Percentiles rank a stretch among this genome's conserved stretches.
Evolutionary conservation across 805 yeast species (phyloP).

Genomic region (Suhomyces sp.): DNA sequence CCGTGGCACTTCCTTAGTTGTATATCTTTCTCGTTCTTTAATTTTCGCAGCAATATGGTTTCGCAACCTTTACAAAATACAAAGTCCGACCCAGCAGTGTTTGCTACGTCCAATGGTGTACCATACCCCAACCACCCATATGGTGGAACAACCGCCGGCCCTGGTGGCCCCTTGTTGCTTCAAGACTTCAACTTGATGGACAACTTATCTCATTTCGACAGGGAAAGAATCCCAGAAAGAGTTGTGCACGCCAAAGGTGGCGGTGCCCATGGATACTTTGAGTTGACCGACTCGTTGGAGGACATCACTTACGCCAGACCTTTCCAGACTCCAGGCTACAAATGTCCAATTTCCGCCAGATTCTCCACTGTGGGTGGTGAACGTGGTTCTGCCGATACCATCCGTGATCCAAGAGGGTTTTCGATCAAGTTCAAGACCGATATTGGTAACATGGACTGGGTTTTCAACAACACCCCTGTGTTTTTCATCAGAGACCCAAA

Average conservation of each 20-base stretch:
- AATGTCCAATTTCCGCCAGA: slow-evolving; percentile 68
- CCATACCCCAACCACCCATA: slow-evolving; percentile 55
- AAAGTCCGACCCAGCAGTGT: slow-evolving; percentile 22
- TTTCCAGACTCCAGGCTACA: slow-evolving; percentile 73
- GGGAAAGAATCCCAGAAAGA: slow-evolving; percentile 89
- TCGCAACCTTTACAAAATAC: slow-evolving; percentile 3
- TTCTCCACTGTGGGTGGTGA: slow-evolving; percentile 90
- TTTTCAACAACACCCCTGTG: slow-evolving; percentile 81
- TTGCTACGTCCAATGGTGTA: slow-evolving; percentile 54
- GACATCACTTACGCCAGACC: slow-evolving; percentile 78
- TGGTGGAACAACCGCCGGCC: slow-evolving; percentile 71
- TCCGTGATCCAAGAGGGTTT: slow-evolving; percentile 86
- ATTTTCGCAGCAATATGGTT: slow-evolving; percentile 1
- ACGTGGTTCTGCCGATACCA: slow-evolving; percentile 75
- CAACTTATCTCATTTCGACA: slow-evolving; percentile 79
- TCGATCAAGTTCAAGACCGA: slow-evolving; percentile 78
- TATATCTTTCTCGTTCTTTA: no score
- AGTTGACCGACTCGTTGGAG: slow-evolving; percentile 59
- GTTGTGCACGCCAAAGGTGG: slow-evolving; percentile 94
- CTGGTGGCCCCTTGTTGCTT: slow-evolving; percentile 73
- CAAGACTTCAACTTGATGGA: slow-evolving; percentile 83
- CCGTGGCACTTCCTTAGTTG: no score
- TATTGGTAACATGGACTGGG: slow-evolving; percentile 83
- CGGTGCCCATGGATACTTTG: slow-evolving; percentile 86
- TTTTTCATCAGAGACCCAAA: slow-evolving; percentile 83